These are phyloP conservation scores for Vachellia collinsii DNA, from an alignment of 306 rosid species.

Conservation along the genomic window DNA sequence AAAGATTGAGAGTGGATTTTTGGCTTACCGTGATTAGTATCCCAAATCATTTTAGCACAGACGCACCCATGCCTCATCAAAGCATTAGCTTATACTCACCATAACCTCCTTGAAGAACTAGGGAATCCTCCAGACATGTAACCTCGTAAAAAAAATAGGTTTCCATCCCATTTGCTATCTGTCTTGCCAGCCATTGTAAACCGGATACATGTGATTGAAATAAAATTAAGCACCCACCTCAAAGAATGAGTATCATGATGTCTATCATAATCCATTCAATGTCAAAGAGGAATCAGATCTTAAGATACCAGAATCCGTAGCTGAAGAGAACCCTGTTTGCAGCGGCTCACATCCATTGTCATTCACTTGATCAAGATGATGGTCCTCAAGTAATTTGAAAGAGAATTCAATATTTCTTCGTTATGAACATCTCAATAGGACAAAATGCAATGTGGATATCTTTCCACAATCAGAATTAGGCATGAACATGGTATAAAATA, in stretches of 20 bases:
- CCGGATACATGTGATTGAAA: constrained; percentile 24
- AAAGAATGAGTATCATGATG: not conserved
- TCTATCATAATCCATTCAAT: constrained; percentile 15
- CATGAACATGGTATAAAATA: not conserved
- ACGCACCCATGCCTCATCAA: not conserved
- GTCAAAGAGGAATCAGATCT: constrained; percentile 2
- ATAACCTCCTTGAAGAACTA: constrained; percentile 13
- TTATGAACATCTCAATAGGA: not conserved
- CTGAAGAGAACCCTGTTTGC: constrained; percentile 2
- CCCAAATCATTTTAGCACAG: not conserved
- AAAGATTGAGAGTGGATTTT: not conserved
- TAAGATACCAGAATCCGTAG: constrained; percentile 26
- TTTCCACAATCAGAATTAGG: not conserved
- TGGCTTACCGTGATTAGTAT: not conserved
- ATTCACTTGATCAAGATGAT: constrained; percentile 10
- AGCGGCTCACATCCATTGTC: constrained; percentile 13
- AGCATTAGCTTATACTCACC: constrained; percentile 34
- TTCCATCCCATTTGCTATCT: constrained; percentile 13
- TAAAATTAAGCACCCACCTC: constrained; percentile 30
- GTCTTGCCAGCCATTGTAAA: constrained; percentile 18
- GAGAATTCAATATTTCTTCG: not conserved
- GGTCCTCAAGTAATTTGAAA: constrained; percentile 18
- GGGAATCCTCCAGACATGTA: constrained; percentile 13
- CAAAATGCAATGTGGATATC: not conserved
- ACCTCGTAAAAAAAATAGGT: constrained; percentile 19